A percentile compares a stretch with the other conserved stretches of the same genome.
Evolutionary conservation across 805 yeast genomes (phyloP).

Genomic region (Helenozyma rhizophorensis): DNA sequence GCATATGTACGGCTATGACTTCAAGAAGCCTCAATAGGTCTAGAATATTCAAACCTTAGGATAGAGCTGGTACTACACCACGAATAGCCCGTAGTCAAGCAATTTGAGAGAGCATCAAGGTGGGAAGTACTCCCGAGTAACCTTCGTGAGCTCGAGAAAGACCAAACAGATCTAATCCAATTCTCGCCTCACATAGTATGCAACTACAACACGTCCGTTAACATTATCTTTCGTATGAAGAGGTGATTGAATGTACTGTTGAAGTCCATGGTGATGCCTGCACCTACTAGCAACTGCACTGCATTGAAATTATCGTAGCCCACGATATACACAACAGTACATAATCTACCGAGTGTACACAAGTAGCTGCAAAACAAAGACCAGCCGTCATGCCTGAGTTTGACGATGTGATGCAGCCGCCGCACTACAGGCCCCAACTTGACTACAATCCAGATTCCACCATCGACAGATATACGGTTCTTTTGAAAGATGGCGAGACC

Average conservation of each 20-base stretch:
- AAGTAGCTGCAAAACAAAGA: slow-evolving; percentile 12
- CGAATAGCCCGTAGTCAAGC: too few relatives aligned
- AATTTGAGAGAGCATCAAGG: too few relatives aligned
- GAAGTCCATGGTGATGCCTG: not conserved
- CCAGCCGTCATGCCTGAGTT: slow-evolving; percentile 41
- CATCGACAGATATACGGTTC: slow-evolving; percentile 66
- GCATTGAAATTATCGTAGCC: slow-evolving; percentile 5
- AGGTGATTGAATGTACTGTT: too few relatives aligned
- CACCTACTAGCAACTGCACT: not conserved
- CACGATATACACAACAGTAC: slow-evolving; percentile 24
- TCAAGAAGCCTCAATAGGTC: too few relatives aligned
- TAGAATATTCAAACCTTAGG: too few relatives aligned
- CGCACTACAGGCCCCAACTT: slow-evolving; percentile 39
- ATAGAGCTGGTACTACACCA: too few relatives aligned
- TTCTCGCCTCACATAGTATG: too few relatives aligned
- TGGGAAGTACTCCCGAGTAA: too few relatives aligned
- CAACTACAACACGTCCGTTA: too few relatives aligned
- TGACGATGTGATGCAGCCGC: slow-evolving; percentile 47
- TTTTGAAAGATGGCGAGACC: slow-evolving; percentile 84
- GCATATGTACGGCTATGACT: slow-evolving; percentile 65
- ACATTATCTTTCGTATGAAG: too few relatives aligned
- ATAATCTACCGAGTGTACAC: slow-evolving; percentile 21
- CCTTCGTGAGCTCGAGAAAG: too few relatives aligned
- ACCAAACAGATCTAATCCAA: too few relatives aligned
- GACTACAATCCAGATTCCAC: slow-evolving; percentile 31